Evolutionary conservation across 2,329 filamentous ascomycete genomes (phyloP).

Genomic region (Claviceps arundinis): DNA sequence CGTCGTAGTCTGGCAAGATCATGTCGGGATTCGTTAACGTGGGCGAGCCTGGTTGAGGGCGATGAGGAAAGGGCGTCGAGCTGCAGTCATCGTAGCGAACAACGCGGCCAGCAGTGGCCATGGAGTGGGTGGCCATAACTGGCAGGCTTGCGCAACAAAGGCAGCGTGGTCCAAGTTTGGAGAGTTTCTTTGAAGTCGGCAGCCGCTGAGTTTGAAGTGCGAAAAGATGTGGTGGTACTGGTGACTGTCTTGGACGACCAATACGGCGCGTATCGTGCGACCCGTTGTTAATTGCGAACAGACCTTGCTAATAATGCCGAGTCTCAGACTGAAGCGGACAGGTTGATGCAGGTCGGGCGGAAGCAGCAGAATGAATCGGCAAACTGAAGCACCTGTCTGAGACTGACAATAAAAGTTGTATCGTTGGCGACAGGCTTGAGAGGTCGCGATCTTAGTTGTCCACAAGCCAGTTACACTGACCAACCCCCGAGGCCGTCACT

Average conservation of each 20-base stretch:
- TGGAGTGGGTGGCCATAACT: conserved; percentile 19
- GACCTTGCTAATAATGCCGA: not conserved
- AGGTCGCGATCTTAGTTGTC: not conserved
- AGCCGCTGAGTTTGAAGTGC: not conserved
- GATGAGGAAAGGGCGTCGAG: conserved; percentile 22
- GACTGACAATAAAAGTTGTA: not conserved
- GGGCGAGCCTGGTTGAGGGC: conserved; percentile 54
- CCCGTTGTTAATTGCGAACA: not conserved
- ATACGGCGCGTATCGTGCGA: not conserved
- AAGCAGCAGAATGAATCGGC: no score
- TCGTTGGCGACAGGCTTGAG: not conserved
- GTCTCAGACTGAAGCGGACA: not conserved
- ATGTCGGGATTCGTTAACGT: conserved; percentile 89
- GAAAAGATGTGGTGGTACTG: not conserved
- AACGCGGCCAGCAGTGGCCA: conserved; percentile 14
- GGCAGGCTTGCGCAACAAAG: not conserved
- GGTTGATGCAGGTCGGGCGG: no score
- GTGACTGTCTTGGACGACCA: not conserved
- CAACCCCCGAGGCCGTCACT: not conserved
- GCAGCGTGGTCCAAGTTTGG: not conserved
- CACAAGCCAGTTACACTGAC: not conserved
- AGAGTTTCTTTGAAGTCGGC: not conserved
- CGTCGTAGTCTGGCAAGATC: conserved; percentile 69
- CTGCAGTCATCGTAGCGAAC: conserved; percentile 16
- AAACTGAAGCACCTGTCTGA: not conserved